These are phyloP conservation scores for Combretum micranthum DNA, from an alignment of 345 rosid genomes.

Conservation along the genomic window DNA sequence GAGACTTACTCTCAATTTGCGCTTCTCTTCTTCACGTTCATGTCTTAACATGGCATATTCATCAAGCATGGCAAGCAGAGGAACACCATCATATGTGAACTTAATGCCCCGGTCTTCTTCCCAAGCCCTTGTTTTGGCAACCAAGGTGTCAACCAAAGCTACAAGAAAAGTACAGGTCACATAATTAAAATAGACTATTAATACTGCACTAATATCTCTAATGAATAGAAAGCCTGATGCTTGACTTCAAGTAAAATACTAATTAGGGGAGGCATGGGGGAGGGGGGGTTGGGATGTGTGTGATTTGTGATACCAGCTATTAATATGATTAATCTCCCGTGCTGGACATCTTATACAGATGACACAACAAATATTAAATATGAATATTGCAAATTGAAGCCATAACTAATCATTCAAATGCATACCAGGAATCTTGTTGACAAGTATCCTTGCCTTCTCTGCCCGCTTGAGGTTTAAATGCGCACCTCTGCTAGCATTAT, in stretches of 20 bases:
- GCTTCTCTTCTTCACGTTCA: constrained; percentile 93
- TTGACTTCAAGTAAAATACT: too few species aligned
- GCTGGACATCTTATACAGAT: too few species aligned
- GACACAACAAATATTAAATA: neutral
- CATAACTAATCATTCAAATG: constrained; percentile 3
- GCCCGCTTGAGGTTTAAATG: constrained; percentile 99
- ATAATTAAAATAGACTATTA: too few species aligned
- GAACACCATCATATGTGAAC: constrained; percentile 85
- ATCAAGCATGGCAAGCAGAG: constrained; percentile 90
- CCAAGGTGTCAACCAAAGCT: constrained; percentile 83
- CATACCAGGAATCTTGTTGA: constrained; percentile 94
- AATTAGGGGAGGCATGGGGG: too few species aligned
- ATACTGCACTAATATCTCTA: too few species aligned
- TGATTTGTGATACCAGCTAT: too few species aligned
- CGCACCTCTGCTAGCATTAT: constrained; percentile 94
- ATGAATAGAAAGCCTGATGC: too few species aligned
- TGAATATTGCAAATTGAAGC: neutral
- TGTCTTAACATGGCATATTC: constrained; percentile 90
- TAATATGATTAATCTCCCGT: too few species aligned
- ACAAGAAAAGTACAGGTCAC: constrained; percentile 6
- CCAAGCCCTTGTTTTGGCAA: constrained; percentile 81
- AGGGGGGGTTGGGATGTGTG: too few species aligned
- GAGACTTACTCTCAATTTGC: constrained; percentile 57
- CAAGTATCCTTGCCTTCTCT: constrained; percentile 84
- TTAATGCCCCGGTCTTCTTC: constrained; percentile 62